Evolutionary conservation across 371 early-diverging fungal species (phyloP).

Genomic region (Apophysomyces elegans): DNA sequence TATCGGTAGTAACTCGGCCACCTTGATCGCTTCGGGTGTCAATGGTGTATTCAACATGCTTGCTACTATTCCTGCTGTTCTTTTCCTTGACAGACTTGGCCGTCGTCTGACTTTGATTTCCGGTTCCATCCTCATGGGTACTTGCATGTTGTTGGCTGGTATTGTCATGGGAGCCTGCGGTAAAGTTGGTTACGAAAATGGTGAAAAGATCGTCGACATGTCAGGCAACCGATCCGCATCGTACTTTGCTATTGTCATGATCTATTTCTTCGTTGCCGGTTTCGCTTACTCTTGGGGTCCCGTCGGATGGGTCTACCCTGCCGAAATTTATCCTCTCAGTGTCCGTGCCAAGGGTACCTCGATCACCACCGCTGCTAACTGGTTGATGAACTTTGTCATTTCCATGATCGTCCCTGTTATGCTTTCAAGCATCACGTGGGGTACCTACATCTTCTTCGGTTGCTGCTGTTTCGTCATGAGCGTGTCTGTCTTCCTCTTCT

Average conservation of each 20-base stretch:
- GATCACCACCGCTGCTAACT: slow-evolving; percentile 70
- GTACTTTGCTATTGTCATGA: slow-evolving; percentile 55
- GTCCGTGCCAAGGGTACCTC: slow-evolving; percentile 57
- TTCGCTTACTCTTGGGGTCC: slow-evolving; percentile 61
- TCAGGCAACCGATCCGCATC: slow-evolving; percentile 41
- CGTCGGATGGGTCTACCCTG: slow-evolving; percentile 62
- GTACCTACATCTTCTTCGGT: slow-evolving; percentile 67
- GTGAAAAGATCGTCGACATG: slow-evolving; percentile 27
- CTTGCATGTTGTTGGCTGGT: slow-evolving; percentile 49
- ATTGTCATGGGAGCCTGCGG: slow-evolving; percentile 47
- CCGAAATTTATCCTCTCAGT: slow-evolving; percentile 66
- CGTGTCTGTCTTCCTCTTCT: slow-evolving; percentile 43
- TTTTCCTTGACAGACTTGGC: slow-evolving; percentile 58
- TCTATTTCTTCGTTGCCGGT: slow-evolving; percentile 54
- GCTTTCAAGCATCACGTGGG: slow-evolving; percentile 50
- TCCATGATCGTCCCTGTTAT: slow-evolving; percentile 49
- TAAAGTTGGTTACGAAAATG: slow-evolving; percentile 23
- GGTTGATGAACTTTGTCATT: slow-evolving; percentile 60
- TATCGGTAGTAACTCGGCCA: slow-evolving; percentile 46
- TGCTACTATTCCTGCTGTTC: slow-evolving; percentile 75
- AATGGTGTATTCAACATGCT: slow-evolving; percentile 76
- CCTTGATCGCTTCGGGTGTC: slow-evolving; percentile 73
- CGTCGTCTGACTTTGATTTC: slow-evolving; percentile 49
- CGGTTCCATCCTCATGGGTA: slow-evolving; percentile 51
- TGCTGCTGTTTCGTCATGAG: slow-evolving; percentile 52